Base-by-base conservation (phyloP, 352 stramenopile species). In the Phytopythium helicoides region DNA sequence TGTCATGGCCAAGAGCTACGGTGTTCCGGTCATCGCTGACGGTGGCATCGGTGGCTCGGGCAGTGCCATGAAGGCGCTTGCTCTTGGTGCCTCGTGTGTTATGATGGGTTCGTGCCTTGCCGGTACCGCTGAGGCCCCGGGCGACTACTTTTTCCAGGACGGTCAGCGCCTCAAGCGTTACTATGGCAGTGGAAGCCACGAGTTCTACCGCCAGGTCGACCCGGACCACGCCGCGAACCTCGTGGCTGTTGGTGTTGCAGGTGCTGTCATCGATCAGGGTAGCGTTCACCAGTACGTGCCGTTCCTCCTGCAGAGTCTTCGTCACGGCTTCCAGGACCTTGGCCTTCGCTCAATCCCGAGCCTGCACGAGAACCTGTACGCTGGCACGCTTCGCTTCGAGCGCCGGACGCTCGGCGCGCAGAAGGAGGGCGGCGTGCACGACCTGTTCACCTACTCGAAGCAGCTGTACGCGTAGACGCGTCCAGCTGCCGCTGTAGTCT, bases 131-230 rank as follows among this genome's bases (percentile, higher is more conserved):
- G 97, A 99, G 72, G 90, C 97, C 21, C 97, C 97, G 5, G 97
- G 97, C 25, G 94, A 99, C 66, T 99, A 99, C 73, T 99, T 99
- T 67, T 99, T 99, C 66, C 95, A 99, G 80, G 96, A 99, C 64
- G 97, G 97, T 33, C 93, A 99, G 60, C 93, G 97, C 37, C 81
- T 99, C 23, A 99, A 99, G 80, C 87, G 96, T 47, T 99, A 99
- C 86, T 89, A 97, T 61, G 97, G 97, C 50, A 99, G 98, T 87
- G 95, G 97, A 28, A 98, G 87, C 62, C 79, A 99, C 54, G 97
- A 99, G 73, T 97, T 66, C 44, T 68, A 68, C 55, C 60, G 59
- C 18, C 59, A 72, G 41, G 49, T 58, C 3, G 47, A 65, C 37
- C 91, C 41, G 96, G 80, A 76, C 16, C 92, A 97, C 66, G 92